These are phyloP conservation scores for Nemania sp. DNA, from an alignment of 2,329 filamentous ascomycete genomes.

Conservation along the genomic window DNA sequence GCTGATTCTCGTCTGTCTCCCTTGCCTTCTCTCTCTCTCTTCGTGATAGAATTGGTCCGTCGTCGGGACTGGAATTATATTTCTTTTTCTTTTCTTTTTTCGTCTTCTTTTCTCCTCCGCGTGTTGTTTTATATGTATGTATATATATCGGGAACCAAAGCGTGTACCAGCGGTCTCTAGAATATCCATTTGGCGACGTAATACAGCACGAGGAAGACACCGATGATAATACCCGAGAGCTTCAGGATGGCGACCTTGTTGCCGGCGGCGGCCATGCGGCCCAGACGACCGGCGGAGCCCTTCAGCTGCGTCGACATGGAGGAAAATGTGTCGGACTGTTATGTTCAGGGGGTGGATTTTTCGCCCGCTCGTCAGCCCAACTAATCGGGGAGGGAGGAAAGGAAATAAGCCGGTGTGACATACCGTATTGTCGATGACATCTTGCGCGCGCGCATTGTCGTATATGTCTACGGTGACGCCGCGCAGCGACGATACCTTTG, in stretches of 20 bases:
- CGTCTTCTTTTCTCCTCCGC: too few species aligned
- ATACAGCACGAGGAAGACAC: slow-evolving; percentile 73
- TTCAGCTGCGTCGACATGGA: slow-evolving; percentile 82
- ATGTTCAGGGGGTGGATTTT: not conserved
- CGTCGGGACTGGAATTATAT: too few species aligned
- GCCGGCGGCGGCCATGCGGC: slow-evolving; percentile 87
- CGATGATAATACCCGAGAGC: slow-evolving; percentile 81
- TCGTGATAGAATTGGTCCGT: not conserved
- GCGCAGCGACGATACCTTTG: slow-evolving; percentile 89
- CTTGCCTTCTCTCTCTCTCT: not conserved
- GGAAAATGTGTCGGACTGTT: slow-evolving; percentile 85
- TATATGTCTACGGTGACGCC: slow-evolving; percentile 97
- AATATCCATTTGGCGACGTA: slow-evolving; percentile 70
- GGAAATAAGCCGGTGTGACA: slow-evolving; percentile 42
- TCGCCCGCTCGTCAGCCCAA: too few species aligned
- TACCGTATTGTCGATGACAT: slow-evolving; percentile 86
- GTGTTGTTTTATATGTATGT: not conserved
- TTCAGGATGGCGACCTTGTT: slow-evolving; percentile 93
- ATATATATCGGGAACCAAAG: too few species aligned
- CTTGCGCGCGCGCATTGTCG: slow-evolving; percentile 88
- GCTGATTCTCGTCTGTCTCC: too few species aligned
- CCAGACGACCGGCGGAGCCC: slow-evolving; percentile 79
- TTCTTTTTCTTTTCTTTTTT: too few species aligned
- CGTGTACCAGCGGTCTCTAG: slow-evolving; percentile 37
- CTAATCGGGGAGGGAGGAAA: not conserved